phyloP scores from a whole-genome alignment of 2,329 filamentous ascomycete species.

The Aspergillus arachidicola region DNA sequence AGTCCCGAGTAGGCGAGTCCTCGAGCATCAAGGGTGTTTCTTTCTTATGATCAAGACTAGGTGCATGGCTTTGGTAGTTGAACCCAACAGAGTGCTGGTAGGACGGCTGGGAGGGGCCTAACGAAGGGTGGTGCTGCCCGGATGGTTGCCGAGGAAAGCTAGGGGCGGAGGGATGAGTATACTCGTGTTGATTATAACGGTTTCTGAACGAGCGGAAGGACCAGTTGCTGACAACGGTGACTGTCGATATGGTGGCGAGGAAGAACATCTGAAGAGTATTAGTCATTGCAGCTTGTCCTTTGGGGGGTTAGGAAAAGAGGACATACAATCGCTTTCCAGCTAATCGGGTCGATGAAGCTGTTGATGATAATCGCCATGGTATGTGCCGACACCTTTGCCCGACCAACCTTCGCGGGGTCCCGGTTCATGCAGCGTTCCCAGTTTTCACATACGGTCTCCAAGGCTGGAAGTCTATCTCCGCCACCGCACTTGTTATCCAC shows the following conservation, averaged over 20 bases:
- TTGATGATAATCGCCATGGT: constrained; percentile 94
- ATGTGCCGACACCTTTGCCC: constrained; percentile 78
- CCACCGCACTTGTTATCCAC: constrained; percentile 73
- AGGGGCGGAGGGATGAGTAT: constrained; percentile 23
- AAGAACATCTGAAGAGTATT: constrained; percentile 39
- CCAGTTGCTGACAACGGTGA: constrained; percentile 61
- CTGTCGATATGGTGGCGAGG: constrained; percentile 45
- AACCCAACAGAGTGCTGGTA: constrained; percentile 31
- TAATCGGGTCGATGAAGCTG: constrained; percentile 87
- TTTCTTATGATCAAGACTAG: constrained; percentile 28
- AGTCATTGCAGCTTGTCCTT: constrained; percentile 10
- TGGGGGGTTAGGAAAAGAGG: not conserved
- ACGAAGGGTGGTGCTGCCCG: constrained; percentile 24
- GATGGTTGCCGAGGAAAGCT: constrained; percentile 27
- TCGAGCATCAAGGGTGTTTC: constrained; percentile 35
- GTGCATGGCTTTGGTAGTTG: constrained; percentile 24
- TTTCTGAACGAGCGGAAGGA: constrained; percentile 58
- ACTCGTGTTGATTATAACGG: constrained; percentile 35
- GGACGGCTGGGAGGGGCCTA: constrained; percentile 26
- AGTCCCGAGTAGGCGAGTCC: constrained; percentile 31
- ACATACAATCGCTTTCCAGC: constrained; percentile 75
- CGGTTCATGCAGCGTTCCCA: constrained; percentile 89
- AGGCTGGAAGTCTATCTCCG: constrained; percentile 68
- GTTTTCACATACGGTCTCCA: constrained; percentile 71
- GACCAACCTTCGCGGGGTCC: constrained; percentile 75